Evolutionary conservation across 768 basidiomycete species (phyloP).

Genomic region (Neoboletus magnificus): DNA sequence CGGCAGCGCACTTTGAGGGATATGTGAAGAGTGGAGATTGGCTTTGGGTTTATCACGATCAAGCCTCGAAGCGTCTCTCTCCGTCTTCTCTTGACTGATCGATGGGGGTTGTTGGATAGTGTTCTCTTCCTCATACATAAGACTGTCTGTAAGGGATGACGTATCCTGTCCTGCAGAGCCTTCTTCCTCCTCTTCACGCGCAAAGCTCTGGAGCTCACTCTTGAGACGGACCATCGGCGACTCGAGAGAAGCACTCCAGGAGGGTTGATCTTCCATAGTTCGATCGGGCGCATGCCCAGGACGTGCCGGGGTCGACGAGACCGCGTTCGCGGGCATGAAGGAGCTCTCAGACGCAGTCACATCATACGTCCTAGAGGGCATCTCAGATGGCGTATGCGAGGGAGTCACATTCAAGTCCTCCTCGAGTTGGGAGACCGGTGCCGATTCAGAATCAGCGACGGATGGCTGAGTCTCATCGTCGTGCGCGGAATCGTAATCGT

Average conservation of each 20-base stretch:
- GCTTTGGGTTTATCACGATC: conserved; percentile 51
- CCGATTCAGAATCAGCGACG: conserved; percentile 13
- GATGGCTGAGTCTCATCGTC: conserved; percentile 44
- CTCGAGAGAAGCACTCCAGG: conserved; percentile 74
- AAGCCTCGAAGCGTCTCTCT: conserved; percentile 39
- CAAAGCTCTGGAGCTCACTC: conserved; percentile 56
- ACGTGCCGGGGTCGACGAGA: conserved; percentile 75
- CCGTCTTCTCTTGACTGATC: conserved; percentile 46
- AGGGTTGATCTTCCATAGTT: conserved; percentile 48
- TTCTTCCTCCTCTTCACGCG: conserved; percentile 35
- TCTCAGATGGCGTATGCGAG: conserved; percentile 10
- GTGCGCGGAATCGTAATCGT: conserved; percentile 58
- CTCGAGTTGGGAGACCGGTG: conserved; percentile 10
- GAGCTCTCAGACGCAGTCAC: conserved; percentile 61
- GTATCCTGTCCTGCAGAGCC: conserved; percentile 26
- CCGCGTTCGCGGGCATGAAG: conserved; percentile 69
- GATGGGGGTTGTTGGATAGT: conserved; percentile 23
- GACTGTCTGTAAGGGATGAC: conserved; percentile 24
- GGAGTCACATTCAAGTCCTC: conserved; percentile 6
- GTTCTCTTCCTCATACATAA: conserved; percentile 30
- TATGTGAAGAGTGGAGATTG: conserved; percentile 41
- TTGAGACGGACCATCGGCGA: conserved; percentile 69
- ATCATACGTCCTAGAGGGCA: conserved; percentile 25
- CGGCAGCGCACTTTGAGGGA: conserved; percentile 20
- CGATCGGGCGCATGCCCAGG: conserved; percentile 31